phyloP scores from a whole-genome alignment of 495 filamentous ascomycete genomes.

The Lineolata rhizophorae region DNA sequence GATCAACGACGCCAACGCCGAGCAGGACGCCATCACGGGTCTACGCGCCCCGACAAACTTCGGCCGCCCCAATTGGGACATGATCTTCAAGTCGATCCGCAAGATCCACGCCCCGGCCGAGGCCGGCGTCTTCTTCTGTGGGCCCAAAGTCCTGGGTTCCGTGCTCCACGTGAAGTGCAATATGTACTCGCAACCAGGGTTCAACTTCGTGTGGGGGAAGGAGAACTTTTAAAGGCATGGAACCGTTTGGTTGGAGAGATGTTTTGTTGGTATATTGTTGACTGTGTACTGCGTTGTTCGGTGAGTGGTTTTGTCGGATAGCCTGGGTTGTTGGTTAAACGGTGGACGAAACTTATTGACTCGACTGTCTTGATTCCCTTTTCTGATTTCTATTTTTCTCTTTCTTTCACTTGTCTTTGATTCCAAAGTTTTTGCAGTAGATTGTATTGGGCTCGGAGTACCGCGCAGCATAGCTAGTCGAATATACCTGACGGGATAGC shows the following conservation, averaged over 20 bases:
- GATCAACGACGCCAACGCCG: slow-evolving; percentile 64
- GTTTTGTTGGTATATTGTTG: slow-evolving; percentile 1
- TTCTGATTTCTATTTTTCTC: too few relatives aligned
- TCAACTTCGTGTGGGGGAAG: slow-evolving; percentile 50
- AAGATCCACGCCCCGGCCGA: slow-evolving; percentile 50
- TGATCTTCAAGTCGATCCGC: slow-evolving; percentile 51
- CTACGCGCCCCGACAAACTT: slow-evolving; percentile 57
- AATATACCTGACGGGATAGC: too few relatives aligned
- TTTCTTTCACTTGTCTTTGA: too few relatives aligned
- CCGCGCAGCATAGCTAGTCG: too few relatives aligned
- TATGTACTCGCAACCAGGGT: slow-evolving; percentile 53
- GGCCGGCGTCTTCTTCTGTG: slow-evolving; percentile 65
- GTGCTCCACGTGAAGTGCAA: slow-evolving; percentile 54
- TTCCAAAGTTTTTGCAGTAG: too few relatives aligned
- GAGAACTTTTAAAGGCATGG: slow-evolving; percentile 40
- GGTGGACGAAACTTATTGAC: too few relatives aligned
- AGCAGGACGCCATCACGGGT: slow-evolving; percentile 56
- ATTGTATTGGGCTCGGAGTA: too few relatives aligned
- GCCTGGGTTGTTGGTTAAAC: too few relatives aligned
- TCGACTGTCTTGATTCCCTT: too few relatives aligned
- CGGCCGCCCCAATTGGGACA: slow-evolving; percentile 61
- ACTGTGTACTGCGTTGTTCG: too few relatives aligned
- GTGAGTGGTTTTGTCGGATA: too few relatives aligned
- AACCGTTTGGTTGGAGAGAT: background rate
- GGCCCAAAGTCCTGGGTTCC: slow-evolving; percentile 47